phyloP scores from a whole-genome alignment of 805 yeast species.

The Nakazawaea wickerhamii region DNA sequence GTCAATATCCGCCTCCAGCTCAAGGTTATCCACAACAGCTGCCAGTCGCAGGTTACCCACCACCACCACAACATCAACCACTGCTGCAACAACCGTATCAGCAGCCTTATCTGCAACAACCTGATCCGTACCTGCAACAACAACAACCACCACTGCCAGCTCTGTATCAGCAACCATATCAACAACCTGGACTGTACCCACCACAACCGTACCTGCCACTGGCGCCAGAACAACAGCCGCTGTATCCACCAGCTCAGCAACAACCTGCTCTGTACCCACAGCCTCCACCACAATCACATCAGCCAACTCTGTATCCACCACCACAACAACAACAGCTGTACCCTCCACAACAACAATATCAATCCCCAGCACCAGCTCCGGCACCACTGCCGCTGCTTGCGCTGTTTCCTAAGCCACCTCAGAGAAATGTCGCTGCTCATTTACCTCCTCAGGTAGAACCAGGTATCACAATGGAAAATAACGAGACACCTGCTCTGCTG shows the following conservation, averaged over 20 bases:
- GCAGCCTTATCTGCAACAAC: conserved; percentile 20
- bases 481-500: conserved; percentile 3
- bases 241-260: conserved; percentile 2
- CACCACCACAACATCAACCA: conserved; percentile 10
- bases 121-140: conserved; percentile 15
- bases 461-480: conserved; percentile 7
- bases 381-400: not conserved
- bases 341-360: conserved; percentile 20
- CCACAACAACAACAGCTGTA: conserved; percentile 16
- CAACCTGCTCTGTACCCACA: conserved; percentile 13
- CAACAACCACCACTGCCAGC: conserved; percentile 13
- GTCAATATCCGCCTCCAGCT: conserved; percentile 1
- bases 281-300: conserved; percentile 12
- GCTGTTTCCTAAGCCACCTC: not conserved
- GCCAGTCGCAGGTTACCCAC: conserved; percentile 16
- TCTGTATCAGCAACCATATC: conserved; percentile 9
- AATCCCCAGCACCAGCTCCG: not conserved
- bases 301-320: conserved; percentile 11
- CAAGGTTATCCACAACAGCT: conserved; percentile 20
- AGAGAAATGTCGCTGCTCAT: conserved; percentile 1
- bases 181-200: conserved; percentile 6
- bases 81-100: conserved; percentile 18
- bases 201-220: conserved; percentile 10
- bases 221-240: conserved; percentile 3
- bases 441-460: conserved; percentile 17